Evolutionary conservation across 192 early-diverging fungal genomes (phyloP), one percentile per base, ranked within the genome.

Genomic region (Oehlia diaphana): DNA sequence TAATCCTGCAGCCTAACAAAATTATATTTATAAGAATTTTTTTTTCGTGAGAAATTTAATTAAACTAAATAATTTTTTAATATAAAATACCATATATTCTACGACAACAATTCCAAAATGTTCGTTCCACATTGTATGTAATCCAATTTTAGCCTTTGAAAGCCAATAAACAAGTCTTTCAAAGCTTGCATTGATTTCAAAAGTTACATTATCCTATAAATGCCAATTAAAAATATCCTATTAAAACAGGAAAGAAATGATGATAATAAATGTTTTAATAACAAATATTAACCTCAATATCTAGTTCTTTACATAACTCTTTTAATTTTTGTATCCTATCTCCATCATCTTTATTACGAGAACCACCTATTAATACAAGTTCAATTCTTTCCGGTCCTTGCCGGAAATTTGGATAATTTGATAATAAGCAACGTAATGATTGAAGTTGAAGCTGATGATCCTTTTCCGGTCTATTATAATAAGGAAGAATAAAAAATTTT

Each of bases 51-150:
- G 44, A 37, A 44, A 65, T 44, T 63, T 28, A 75, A 61, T 28
- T 16, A 62, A 2, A 13, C 2, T 7, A 3, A 10, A 80, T 31
- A 26, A 23, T 44, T 53, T 80, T 4, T 42, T 14, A 16, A 66
- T 12, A 53, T 44, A 9, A 44, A 79, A 65, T 88, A 94, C 95
- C 98, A 99, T 98, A 82, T 96, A 98, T 82, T 99, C 98, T 2
- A 99, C 94, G 64, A 99, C 90, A 37, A 94, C 92, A 77, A 99
- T 99, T 7, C 98, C 98, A 89, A 99, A 99, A 81, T 99, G 98
- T 83, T 99, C 98, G 80, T 99, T 94, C 80, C 89, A 88, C 98
- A 99, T 99, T 16, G 97, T 95, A 82, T 99, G 97, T 16, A 99
- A 64, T 6, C 97, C 98, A 68, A 99, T 83, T 67, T 88, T 87